Evolutionary conservation across 371 early-diverging fungal species (phyloP).

Genomic region (Mucor piriformis): DNA sequence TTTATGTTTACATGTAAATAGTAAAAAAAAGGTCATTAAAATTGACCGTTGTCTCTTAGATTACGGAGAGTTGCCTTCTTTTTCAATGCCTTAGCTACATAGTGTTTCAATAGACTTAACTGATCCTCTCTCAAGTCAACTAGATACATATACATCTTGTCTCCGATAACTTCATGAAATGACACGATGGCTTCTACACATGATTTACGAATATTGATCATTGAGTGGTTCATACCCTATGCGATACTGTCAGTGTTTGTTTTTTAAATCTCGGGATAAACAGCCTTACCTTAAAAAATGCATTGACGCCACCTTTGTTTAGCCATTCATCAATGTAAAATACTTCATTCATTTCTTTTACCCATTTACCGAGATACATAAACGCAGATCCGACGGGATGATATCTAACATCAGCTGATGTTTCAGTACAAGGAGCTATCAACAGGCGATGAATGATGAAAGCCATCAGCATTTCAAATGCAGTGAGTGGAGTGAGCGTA

Average conservation of each 20-base stretch:
- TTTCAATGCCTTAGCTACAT: constrained; percentile 47
- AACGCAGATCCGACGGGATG: constrained; percentile 55
- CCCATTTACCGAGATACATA: constrained; percentile 48
- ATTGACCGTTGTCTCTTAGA: constrained; percentile 36
- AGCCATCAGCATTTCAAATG: constrained; percentile 49
- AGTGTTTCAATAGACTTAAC: constrained; percentile 42
- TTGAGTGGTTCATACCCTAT: constrained; percentile 47
- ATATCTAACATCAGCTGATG: constrained; percentile 30
- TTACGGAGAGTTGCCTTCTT: constrained; percentile 43
- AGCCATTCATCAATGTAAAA: constrained; percentile 50
- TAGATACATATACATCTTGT: constrained; percentile 42
- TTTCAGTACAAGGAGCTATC: constrained; percentile 22
- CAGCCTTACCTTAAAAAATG: constrained; percentile 40
- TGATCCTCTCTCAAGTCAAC: constrained; percentile 51
- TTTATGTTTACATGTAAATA: constrained; percentile 6
- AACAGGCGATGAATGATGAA: constrained; percentile 39
- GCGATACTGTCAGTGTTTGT: neutral
- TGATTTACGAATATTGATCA: constrained; percentile 48
- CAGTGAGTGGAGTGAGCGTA: constrained; percentile 40
- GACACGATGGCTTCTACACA: constrained; percentile 53
- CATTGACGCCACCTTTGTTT: constrained; percentile 39
- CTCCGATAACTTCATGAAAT: constrained; percentile 50
- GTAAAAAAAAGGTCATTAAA: neutral
- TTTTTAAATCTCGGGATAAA: neutral
- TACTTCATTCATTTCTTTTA: constrained; percentile 39